Percentiles rank a stretch among this genome's conserved stretches.
Evolutionary conservation across 2,329 filamentous ascomycete genomes (phyloP).

Genomic region (Byssochlamys sp.): DNA sequence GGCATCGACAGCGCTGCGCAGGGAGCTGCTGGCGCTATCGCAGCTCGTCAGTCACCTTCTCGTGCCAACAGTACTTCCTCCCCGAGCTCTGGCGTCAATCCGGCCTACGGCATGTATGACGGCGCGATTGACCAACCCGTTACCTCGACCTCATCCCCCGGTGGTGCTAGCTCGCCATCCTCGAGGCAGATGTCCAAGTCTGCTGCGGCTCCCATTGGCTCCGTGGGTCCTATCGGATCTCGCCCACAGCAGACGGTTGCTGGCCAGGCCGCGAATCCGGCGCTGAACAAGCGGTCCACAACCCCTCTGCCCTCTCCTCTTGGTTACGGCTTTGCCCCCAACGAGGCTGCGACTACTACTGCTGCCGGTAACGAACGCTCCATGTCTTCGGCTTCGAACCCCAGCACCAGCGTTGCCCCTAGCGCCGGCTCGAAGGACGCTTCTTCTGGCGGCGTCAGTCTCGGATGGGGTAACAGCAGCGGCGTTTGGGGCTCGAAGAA

Average conservation of each 20-base stretch:
- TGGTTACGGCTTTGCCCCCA: conserved; percentile 58
- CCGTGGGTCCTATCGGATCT: conserved; percentile 88
- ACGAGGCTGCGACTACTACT: conserved; percentile 30
- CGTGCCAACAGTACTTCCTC: conserved; percentile 79
- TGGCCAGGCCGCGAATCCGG: conserved; percentile 43
- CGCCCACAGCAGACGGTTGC: conserved; percentile 56
- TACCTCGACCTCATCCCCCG: conserved; percentile 78
- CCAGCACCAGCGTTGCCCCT: conserved; percentile 34
- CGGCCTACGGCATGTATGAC: conserved; percentile 51
- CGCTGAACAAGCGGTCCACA: conserved; percentile 70
- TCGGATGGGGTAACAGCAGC: conserved; percentile 69
- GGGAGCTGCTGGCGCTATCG: conserved; percentile 28
- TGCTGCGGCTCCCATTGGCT: conserved; percentile 45
- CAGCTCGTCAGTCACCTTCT: conserved; percentile 45
- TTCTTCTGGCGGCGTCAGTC: conserved; percentile 33
- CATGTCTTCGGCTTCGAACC: conserved; percentile 52
- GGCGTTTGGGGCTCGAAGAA: conserved; percentile 79
- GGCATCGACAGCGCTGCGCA: conserved; percentile 45
- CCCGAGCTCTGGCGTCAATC: conserved; percentile 43
- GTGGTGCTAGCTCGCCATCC: conserved; percentile 62
- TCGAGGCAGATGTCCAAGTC: conserved; percentile 50
- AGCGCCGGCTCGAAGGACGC: conserved; percentile 30
- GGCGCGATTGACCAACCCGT: conserved; percentile 55
- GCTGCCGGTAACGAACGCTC: conserved; percentile 40
- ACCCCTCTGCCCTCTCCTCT: conserved; percentile 87